Evolutionary conservation across 306 rosid genomes (phyloP), one percentile per base, ranked within the genome.

Genomic region (Cucumis hystrix): DNA sequence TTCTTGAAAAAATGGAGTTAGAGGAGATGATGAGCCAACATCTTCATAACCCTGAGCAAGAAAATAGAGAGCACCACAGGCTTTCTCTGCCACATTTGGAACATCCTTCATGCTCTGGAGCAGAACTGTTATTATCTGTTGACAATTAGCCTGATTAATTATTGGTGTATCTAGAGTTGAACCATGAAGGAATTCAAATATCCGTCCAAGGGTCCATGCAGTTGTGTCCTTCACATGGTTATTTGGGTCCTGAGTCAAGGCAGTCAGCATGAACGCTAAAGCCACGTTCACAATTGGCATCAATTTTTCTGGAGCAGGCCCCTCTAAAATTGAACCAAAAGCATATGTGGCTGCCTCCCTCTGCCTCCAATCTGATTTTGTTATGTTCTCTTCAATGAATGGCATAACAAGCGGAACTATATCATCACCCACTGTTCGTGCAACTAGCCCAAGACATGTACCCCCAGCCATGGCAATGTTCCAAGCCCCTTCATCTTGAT

Each of bases 381-480:
- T 85, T 74, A 93, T 93, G 75, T 93, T 93, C 87, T 87, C 97
- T 87, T 91, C 91, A 71, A 91, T 91, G 80, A 93, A 91, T 40
- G 97, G 97, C 98, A 91, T 90, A 51, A 93, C 98, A 82, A 93
- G 83, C 37, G 96, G 92, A 64, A 93, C 98, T 63, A 93, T 79
- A 77, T 88, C 97, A 83, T 93, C 97, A 6, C 98, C 97, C 51
- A 93, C 97, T 8, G 97, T 93, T 4, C 94, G 88, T 72, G 98
- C 98, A 83, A 91, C 96, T 81, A 93, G 83, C 23, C 98, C 97
- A 86, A 93, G 81, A 80, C 98, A 93, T 13, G 98, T 93, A 45
- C 98, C 98, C 58, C 98, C 98, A 78, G 98, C 98, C 98, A 93
- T 93, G 57, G 98, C 98, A 87, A 93, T 90, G 78, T 93, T 93